Percentiles rank a stretch among this genome's conserved stretches.
These are phyloP conservation scores for Sporothrix luriei DNA, from an alignment of 2,329 filamentous ascomycete species.

Conservation along the genomic window DNA sequence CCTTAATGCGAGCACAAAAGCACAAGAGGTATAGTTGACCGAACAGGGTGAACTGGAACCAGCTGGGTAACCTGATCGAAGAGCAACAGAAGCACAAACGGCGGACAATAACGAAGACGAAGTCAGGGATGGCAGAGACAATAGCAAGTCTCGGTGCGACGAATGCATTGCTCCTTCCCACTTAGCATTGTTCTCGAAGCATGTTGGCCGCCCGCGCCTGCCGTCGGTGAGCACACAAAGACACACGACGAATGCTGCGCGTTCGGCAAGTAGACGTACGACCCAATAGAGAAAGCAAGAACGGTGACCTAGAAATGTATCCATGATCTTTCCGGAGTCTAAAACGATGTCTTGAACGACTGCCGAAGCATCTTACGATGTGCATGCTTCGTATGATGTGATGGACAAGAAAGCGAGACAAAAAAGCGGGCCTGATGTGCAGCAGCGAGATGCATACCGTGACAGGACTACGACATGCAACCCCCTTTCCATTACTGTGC, in stretches of 20 bases:
- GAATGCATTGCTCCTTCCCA: not conserved
- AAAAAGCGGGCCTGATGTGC: constrained; percentile 15
- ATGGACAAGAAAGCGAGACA: constrained; percentile 12
- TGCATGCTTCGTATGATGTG: constrained; percentile 4
- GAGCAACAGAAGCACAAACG: not conserved
- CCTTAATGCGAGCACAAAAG: not conserved
- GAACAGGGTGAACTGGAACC: not conserved
- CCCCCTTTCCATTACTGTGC: constrained; percentile 9
- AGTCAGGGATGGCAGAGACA: constrained; percentile 7
- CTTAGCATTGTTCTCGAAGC: constrained; percentile 25
- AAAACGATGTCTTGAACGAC: constrained; percentile 8
- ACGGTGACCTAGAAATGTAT: not conserved
- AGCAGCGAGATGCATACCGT: not conserved
- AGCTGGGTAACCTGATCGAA: not conserved
- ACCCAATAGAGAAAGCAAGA: not conserved
- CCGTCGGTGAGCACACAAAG: constrained; percentile 8
- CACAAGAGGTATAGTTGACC: not conserved
- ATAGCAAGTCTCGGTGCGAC: constrained; percentile 18
- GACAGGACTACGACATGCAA: constrained; percentile 9
- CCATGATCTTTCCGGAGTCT: not conserved
- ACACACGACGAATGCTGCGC: too few species aligned
- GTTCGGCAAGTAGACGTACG: not conserved
- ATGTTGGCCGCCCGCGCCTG: not conserved
- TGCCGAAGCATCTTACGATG: constrained; percentile 5
- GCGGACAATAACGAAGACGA: not conserved